A percentile compares a stretch with the other conserved stretches of the same genome.
Evolutionary conservation across 305 asterid genomes (phyloP).

Genomic region (Withania somnifera): DNA sequence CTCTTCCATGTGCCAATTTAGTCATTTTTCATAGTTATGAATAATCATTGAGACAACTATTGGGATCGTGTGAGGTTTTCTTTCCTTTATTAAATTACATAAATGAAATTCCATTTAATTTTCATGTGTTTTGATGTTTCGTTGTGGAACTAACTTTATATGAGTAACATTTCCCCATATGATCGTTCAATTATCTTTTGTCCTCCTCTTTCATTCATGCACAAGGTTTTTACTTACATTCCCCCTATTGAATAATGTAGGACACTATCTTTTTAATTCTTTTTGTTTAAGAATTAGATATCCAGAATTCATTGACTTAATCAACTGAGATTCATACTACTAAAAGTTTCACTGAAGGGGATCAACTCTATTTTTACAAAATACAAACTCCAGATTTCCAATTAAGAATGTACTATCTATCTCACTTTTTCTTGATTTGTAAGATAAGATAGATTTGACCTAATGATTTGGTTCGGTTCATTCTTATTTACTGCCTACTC

Average conservation of each 20-base stretch:
- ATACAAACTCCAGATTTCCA: not conserved
- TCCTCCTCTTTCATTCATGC: not conserved
- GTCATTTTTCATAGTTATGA: not conserved
- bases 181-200: not conserved
- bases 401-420: not conserved
- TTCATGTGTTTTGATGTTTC: not conserved
- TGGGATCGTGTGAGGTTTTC: not conserved
- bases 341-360: not conserved
- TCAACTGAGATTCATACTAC: not conserved
- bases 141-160: not conserved
- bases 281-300: no score
- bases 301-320: no score
- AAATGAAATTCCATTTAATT: not conserved
- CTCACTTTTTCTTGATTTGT: no score
- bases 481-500: no score
- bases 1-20: not conserved
- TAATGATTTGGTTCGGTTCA: no score
- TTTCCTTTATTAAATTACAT: not conserved
- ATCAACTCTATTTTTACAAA: no score
- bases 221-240: no score
- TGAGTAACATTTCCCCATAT: not conserved
- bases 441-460: no score
- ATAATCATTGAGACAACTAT: not conserved
- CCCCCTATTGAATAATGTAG: no score
- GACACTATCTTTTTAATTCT: no score